These are phyloP conservation scores for Kwoniella dendrophila DNA, from an alignment of 768 basidiomycete species.

Conservation along the genomic window DNA sequence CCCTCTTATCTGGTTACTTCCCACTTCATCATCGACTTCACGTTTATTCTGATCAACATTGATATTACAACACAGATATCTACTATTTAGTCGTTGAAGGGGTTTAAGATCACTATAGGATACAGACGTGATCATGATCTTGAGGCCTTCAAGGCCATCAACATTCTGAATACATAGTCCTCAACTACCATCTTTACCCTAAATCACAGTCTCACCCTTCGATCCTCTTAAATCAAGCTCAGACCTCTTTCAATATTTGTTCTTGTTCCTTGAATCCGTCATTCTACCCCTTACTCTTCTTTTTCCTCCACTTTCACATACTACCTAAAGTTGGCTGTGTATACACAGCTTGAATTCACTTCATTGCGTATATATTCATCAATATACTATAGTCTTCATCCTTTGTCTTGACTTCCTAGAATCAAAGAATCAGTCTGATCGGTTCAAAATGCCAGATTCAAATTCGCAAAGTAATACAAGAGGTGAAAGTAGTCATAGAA, in stretches of 20 bases:
- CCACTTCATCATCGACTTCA: not conserved
- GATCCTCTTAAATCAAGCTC: not conserved
- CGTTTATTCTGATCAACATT: too few species aligned
- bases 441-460: constrained; percentile 19
- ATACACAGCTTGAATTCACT: too few species aligned
- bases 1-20: too few species aligned
- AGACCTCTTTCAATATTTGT: not conserved
- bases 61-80: too few species aligned
- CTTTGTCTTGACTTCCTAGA: not conserved
- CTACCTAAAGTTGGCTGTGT: too few species aligned
- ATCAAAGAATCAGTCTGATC: not conserved
- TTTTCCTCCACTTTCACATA: not conserved
- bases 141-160: constrained; percentile 5
- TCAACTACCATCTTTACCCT: constrained; percentile 4
- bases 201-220: not conserved
- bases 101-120: not conserved
- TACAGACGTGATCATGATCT: not conserved
- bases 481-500: constrained; percentile 13
- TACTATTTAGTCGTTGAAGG: not conserved
- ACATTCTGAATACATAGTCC: not conserved
- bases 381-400: not conserved
- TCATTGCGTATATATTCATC: too few species aligned
- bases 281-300: constrained; percentile 1
- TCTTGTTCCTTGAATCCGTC: not conserved
- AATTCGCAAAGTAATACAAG: constrained; percentile 19